Base-by-base conservation (phyloP, 805 yeast genomes). In the Candida railenensis region DNA sequence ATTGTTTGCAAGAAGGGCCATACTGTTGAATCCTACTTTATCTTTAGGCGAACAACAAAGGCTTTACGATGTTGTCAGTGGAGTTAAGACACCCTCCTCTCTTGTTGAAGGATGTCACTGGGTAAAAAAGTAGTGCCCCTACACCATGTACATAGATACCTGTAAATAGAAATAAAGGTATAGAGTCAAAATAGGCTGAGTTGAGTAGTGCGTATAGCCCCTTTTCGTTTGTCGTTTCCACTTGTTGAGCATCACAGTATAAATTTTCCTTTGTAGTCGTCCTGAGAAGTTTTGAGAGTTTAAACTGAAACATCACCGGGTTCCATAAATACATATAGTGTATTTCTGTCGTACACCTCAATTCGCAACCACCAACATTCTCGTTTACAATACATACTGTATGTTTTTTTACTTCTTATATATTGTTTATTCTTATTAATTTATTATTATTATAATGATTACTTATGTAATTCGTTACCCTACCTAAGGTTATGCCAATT, bases 31-130 rank as follows among this genome's bases (percentile, higher is more conserved):
- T 46, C 67, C 66, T 3, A 54, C 58, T 32, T 61, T 69, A 52
- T 43, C 45, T 40, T 39, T 60, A 20, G 53, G 46, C 1, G 52
- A 66, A 43, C 71, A 68, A 51, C 64, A 59, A 48, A 25, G 49
- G 7, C 54, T 71, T 43, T 65, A 58, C 45, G 64, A 66, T 32
- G 59, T 65, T 36, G 66, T 64, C 16, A 51, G 56, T 34, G 73
- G 74, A 1, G 41, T 54, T 40, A 57, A 54, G 49, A 41, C 58
- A 19, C 57, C 63, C 32, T 55, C 58, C 47, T 59, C 55, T 41
- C 54, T 65, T 49, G 53, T 64, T 42, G 57, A 55, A 38, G 50
- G 51, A 18, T 64, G 67, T 12, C 59, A 54, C 28, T 65, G 69
- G 71, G 51, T 47, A 25, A 55, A 52, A 45, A 44, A 40, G 30